Evolutionary conservation across 2,329 filamentous ascomycete genomes (phyloP).

Genomic region (Rhexocercosporidium sp.): DNA sequence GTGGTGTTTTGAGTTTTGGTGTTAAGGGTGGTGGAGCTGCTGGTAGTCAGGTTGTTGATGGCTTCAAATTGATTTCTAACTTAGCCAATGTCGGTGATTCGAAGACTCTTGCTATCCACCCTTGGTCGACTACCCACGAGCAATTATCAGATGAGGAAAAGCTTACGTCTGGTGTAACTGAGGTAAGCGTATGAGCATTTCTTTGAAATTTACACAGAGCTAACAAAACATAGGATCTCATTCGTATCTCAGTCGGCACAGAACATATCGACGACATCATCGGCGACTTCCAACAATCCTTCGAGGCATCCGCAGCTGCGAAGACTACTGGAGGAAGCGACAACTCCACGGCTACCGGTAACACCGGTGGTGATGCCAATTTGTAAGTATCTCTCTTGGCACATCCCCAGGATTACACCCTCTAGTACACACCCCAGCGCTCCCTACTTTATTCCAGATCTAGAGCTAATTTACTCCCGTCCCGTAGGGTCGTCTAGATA

Average conservation of each 20-base stretch:
- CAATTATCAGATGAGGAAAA: slow-evolving; percentile 87
- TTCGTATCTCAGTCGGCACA: slow-evolving; percentile 92
- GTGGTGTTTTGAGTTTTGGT: slow-evolving; percentile 91
- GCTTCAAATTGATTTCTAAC: slow-evolving; percentile 94
- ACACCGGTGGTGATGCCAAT: slow-evolving; percentile 33
- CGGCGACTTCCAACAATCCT: slow-evolving; percentile 91
- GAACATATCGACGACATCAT: slow-evolving; percentile 99
- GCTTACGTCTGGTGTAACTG: slow-evolving; percentile 79
- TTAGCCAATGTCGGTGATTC: slow-evolving; percentile 95
- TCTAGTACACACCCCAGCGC: not conserved
- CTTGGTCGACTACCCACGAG: slow-evolving; percentile 94
- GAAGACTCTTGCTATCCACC: slow-evolving; percentile 94
- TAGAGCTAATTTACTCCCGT: not conserved
- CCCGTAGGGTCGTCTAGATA: slow-evolving; percentile 31
- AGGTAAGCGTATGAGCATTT: slow-evolving; percentile 50
- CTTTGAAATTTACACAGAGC: not conserved
- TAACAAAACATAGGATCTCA: slow-evolving; percentile 67
- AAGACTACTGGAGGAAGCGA: slow-evolving; percentile 37
- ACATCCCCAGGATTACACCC: not conserved
- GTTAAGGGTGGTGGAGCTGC: slow-evolving; percentile 87
- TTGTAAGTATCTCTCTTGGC: slow-evolving; percentile 14
- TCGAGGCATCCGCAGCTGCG: slow-evolving; percentile 63
- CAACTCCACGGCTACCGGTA: slow-evolving; percentile 32
- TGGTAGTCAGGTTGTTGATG: slow-evolving; percentile 87
- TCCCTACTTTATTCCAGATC: not conserved